phyloP scores from a whole-genome alignment of 331 rosid genomes.

The Quercus phellos region DNA sequence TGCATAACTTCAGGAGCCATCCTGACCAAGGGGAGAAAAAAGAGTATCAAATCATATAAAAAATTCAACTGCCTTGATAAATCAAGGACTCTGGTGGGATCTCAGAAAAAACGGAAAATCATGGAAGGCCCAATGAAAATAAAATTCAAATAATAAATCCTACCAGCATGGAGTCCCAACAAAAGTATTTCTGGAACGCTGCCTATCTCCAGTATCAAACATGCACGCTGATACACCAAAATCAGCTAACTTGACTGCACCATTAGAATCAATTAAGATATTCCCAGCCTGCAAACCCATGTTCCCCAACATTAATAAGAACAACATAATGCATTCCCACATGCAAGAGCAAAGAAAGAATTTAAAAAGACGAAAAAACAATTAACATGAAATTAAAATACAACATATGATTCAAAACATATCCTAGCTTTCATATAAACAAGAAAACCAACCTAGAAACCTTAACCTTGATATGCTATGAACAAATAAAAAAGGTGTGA shows the following conservation, averaged over 20 bases:
- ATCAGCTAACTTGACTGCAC: conserved; percentile 90
- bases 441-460: not conserved
- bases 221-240: conserved; percentile 98
- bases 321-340: conserved; percentile 11
- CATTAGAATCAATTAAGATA: conserved; percentile 81
- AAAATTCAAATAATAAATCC: not conserved
- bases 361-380: not conserved
- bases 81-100: not conserved
- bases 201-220: conserved; percentile 95
- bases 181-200: conserved; percentile 91
- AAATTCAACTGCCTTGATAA: not conserved
- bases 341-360: conserved; percentile 6
- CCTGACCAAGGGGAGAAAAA: conserved; percentile 43
- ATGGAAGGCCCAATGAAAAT: conserved; percentile 3
- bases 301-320: conserved; percentile 18
- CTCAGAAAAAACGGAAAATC: not conserved
- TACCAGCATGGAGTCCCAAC: conserved; percentile 99
- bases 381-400: not conserved
- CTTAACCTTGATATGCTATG: not conserved
- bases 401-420: not conserved
- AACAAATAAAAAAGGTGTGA: not conserved
- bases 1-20: conserved; percentile 99
- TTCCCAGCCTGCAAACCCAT: conserved; percentile 80
- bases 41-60: not conserved
- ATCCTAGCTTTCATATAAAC: not conserved